Conservation (phyloP, 2,329 filamentous ascomycete species). For the Delphinella strobiligena region DNA sequence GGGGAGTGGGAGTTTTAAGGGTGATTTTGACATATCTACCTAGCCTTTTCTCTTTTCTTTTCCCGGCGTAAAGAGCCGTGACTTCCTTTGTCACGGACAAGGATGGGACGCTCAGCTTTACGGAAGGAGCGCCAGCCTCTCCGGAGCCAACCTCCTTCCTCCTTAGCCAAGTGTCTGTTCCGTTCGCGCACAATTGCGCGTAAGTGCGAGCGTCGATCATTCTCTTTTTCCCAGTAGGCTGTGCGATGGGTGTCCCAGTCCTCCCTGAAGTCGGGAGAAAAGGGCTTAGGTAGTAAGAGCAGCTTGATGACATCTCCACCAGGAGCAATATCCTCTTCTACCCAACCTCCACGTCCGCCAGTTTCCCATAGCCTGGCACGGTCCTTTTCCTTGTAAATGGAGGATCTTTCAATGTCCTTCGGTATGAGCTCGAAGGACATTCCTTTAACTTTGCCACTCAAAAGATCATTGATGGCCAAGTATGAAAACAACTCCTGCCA, state of each 20-base stretch:
- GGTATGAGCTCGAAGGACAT: slow-evolving; percentile 24
- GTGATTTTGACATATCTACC: too few species aligned
- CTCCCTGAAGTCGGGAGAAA: slow-evolving; percentile 85
- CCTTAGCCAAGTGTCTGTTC: slow-evolving; percentile 56
- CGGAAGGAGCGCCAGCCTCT: slow-evolving; percentile 34
- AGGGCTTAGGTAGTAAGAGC: slow-evolving; percentile 82
- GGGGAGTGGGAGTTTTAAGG: too few species aligned
- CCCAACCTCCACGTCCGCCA: slow-evolving; percentile 39
- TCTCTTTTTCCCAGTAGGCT: slow-evolving; percentile 96
- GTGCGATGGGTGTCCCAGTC: slow-evolving; percentile 93
- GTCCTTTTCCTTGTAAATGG: slow-evolving; percentile 43
- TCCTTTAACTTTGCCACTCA: slow-evolving; percentile 18
- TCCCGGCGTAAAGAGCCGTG: too few species aligned
- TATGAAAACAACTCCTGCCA: slow-evolving; percentile 61
- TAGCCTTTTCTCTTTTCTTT: too few species aligned
- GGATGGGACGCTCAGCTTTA: too few species aligned
- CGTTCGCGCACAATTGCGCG: slow-evolving; percentile 57
- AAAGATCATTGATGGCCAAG: slow-evolving; percentile 19
- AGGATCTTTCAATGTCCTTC: slow-evolving; percentile 26
- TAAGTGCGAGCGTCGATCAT: slow-evolving; percentile 69
- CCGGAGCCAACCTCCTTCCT: slow-evolving; percentile 65
- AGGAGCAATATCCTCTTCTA: slow-evolving; percentile 81
- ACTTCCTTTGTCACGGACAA: too few species aligned
- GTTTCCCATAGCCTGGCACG: slow-evolving; percentile 8
- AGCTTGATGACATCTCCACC: slow-evolving; percentile 90